Base-by-base conservation (phyloP, 1,284 basidiomycete genomes). In the Rhizopogon parksii region DNA sequence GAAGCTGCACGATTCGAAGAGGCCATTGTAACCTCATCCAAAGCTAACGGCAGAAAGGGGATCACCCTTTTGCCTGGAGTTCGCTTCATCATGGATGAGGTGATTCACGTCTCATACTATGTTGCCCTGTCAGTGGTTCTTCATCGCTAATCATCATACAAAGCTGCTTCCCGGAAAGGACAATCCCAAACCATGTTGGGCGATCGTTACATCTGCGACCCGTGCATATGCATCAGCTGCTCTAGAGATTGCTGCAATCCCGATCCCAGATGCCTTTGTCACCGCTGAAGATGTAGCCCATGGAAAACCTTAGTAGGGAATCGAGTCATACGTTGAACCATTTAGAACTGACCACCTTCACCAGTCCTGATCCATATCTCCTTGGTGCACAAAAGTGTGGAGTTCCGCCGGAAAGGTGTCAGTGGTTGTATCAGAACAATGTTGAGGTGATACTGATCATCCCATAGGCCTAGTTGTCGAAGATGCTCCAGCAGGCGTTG, bases 291-390 rank as follows among this genome's bases (percentile, higher is more conserved):
- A 93, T 58, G 90, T 93, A 2, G 63, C 65, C 17, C 69, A 80
- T 53, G 92, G 92, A 35, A 95, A 95, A 70, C 92, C 91, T 37
- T 74, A 78, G 82, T 83, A 62, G 60, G 75, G 62, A 37, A 43
- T 14, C 15, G n/a, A 42, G 48, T 19, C 30, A 40, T 46, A 4
- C n/a, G 7, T 57, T 34, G 59, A 49, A 34, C 25, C 24, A 53
- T 56, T 47, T 34, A 56, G 55, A 45, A 40, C 68, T 49, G 60
- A 77, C 53, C 53, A 70, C 62, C 65, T 37, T 40, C 47, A 21
- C 36, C 67, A 76, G 88, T 69, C 91, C 92, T 6, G 91, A 93
- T 61, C 92, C 92, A 5, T 95, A 93, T 70, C 70, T 89, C 47
- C 73, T 84, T 30, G 88, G 85, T 11, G 87, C 88, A 19, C 67